phyloP scores from a whole-genome alignment of 78 protist genomes.

The Ministeria vibrans region DNA sequence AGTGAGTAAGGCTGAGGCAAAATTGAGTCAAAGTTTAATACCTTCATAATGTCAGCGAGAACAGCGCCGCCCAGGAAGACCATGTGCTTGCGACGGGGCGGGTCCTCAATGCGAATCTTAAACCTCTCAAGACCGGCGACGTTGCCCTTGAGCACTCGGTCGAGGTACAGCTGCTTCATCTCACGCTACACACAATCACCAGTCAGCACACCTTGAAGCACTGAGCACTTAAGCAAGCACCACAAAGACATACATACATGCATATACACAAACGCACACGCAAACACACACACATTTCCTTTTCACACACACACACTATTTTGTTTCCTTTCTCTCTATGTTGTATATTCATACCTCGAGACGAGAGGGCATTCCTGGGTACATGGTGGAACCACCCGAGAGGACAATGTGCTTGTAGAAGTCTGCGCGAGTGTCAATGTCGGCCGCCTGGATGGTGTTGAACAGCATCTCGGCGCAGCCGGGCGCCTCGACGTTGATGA shows the following conservation, averaged over 20 bases:
- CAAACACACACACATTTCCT: no score
- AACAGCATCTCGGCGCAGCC: slow-evolving; percentile 88
- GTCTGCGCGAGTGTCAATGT: slow-evolving; percentile 80
- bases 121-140: slow-evolving; percentile 49
- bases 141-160: slow-evolving; percentile 77
- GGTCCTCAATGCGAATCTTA: slow-evolving; percentile 91
- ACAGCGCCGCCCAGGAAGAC: slow-evolving; percentile 98
- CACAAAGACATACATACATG: no score
- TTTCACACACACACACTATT: no score
- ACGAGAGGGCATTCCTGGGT: slow-evolving; percentile 90
- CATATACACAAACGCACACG: no score
- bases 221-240: no score
- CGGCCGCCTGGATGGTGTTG: slow-evolving; percentile 84
- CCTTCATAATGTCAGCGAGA: slow-evolving; percentile 94
- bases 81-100: slow-evolving; percentile 98
- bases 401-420: slow-evolving; percentile 96
- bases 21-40: no score
- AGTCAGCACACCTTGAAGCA: no score
- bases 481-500: slow-evolving; percentile 83
- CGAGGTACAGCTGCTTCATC: slow-evolving; percentile 77
- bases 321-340: no score
- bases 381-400: slow-evolving; percentile 89
- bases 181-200: no score
- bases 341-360: no score
- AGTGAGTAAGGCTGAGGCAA: no score